phyloP scores from a whole-genome alignment of 129 eudicot species.

The Chrysanthemum lavandulifolium region DNA sequence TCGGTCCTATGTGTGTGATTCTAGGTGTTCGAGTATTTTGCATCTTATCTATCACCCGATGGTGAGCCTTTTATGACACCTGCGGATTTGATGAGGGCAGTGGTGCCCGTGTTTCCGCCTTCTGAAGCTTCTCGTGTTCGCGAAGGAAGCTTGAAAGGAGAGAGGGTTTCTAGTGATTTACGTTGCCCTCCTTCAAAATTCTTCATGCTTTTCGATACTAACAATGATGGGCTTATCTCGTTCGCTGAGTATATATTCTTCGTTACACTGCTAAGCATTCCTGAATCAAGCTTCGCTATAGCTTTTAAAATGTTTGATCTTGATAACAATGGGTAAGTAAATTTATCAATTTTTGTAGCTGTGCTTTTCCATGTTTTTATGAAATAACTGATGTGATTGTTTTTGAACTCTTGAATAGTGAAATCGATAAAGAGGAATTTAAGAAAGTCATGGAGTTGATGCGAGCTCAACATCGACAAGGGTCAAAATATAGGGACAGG shows the following conservation, averaged over 20 bases:
- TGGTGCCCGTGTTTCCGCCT: constrained; percentile 95
- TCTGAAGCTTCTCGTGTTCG: constrained; percentile 69
- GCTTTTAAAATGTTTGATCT: constrained; percentile 97
- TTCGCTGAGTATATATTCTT: constrained; percentile 95
- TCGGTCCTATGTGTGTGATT: background rate
- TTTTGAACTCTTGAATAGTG: constrained; percentile 30
- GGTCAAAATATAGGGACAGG: constrained; percentile 69
- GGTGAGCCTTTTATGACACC: constrained; percentile 86
- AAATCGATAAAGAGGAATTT: constrained; percentile 79
- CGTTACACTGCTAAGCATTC: constrained; percentile 82
- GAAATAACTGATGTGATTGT: background rate
- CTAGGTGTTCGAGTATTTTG: constrained; percentile 92
- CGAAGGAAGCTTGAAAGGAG: constrained; percentile 77
- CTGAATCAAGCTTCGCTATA: constrained; percentile 81
- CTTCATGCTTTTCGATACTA: constrained; percentile 90
- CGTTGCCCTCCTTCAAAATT: constrained; percentile 72
- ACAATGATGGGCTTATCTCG: constrained; percentile 83
- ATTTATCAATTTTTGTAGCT: background rate
- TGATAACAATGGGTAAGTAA: constrained; percentile 64
- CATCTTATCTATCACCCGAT: constrained; percentile 45
- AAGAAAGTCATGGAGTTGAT: constrained; percentile 85
- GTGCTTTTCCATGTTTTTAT: background rate
- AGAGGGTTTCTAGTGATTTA: constrained; percentile 43
- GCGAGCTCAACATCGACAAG: constrained; percentile 81
- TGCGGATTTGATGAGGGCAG: constrained; percentile 91